Conservation (phyloP, 2,329 filamentous ascomycete genomes). For the Diaporthe ampelina region DNA sequence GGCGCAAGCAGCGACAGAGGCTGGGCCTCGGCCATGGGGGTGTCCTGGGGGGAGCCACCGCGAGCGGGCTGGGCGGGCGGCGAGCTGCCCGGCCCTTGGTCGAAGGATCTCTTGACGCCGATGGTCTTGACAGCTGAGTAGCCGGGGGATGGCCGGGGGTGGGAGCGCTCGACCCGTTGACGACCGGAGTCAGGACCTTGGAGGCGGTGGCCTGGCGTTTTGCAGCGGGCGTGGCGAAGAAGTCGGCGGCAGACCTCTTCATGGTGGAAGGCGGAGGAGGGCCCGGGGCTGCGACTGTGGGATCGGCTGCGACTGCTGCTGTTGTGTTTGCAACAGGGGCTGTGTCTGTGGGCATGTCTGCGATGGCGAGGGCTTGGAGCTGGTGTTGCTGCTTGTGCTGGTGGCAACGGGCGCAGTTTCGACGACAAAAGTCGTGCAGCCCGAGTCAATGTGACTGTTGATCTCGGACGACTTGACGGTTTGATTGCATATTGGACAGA, state of each 20-base stretch:
- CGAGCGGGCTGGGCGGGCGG: conserved; percentile 35
- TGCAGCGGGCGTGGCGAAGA: conserved; percentile 73
- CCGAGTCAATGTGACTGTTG: conserved; percentile 91
- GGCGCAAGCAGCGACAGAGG: conserved; percentile 50
- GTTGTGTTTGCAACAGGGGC: not conserved
- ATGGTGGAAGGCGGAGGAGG: conserved; percentile 55
- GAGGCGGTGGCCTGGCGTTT: conserved; percentile 63
- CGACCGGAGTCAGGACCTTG: conserved; percentile 51
- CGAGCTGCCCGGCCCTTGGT: conserved; percentile 64
- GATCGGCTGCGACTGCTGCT: conserved; percentile 48
- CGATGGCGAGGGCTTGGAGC: conserved; percentile 3
- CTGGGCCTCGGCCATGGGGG: conserved; percentile 47
- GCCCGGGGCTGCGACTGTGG: conserved; percentile 1
- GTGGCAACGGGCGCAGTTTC: conserved; percentile 56
- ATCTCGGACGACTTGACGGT: conserved; percentile 81
- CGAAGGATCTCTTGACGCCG: conserved; percentile 66
- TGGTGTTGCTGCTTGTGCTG: conserved; percentile 51
- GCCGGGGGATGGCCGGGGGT: conserved; percentile 7
- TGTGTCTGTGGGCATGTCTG: conserved; percentile 37
- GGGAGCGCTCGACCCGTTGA: conserved; percentile 49
- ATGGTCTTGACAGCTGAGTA: conserved; percentile 46
- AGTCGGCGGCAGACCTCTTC: conserved; percentile 69
- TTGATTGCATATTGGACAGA: conserved; percentile 86
- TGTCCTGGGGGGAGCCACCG: conserved; percentile 43
- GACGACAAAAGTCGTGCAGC: conserved; percentile 78